Evolutionary conservation across 768 basidiomycete genomes (phyloP), one percentile per base, ranked within the genome.

Genomic region (Coprinopsis sp.): DNA sequence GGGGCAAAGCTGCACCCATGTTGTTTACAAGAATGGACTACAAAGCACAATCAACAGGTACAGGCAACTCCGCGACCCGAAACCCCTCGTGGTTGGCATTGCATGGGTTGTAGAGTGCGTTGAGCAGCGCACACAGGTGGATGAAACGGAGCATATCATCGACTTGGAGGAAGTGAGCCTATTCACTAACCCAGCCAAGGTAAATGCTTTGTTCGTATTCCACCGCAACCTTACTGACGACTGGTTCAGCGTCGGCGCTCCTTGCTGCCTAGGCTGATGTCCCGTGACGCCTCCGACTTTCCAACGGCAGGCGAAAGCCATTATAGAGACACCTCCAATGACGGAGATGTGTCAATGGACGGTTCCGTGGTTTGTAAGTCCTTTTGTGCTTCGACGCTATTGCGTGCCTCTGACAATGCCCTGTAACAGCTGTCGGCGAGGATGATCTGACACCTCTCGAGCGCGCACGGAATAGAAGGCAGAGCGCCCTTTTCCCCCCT

Each of bases 41-140:
- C 75, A 79, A 59, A 82, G 82, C 51, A 94, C 91, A 2, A 58
- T 91, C 34, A 76, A 72, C 18, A 79, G 81, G 31, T 89, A 87
- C 63, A 74, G 86, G 43, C 58, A 80, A 38, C 66, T 88, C 19
- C 69, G 78, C 36, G 82, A 89, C 31, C 87, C 77, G 62, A 57
- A 83, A 57, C 91, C 91, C 0, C 53, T 68, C 21, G 81, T 91
- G 13, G 85, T 95, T 13, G 87, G 89, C 6, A 88, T 92, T 54
- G 84, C 80, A 14, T 93, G 91, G 91, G 86, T 94, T 4, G 87
- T 92, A 2, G 82, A 89, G 57, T 94, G 90, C 53, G 84, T 77
- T 2, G 90, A 92, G 55, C 77, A 81, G 51, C 72, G 75, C 36
- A 62, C 62, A 30, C 76, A 65, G 36, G 77, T 86, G 3, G 87